These are phyloP conservation scores for Cutaneotrichosporon curvatum DNA, from an alignment of 1,284 basidiomycete genomes.

Conservation along the genomic window DNA sequence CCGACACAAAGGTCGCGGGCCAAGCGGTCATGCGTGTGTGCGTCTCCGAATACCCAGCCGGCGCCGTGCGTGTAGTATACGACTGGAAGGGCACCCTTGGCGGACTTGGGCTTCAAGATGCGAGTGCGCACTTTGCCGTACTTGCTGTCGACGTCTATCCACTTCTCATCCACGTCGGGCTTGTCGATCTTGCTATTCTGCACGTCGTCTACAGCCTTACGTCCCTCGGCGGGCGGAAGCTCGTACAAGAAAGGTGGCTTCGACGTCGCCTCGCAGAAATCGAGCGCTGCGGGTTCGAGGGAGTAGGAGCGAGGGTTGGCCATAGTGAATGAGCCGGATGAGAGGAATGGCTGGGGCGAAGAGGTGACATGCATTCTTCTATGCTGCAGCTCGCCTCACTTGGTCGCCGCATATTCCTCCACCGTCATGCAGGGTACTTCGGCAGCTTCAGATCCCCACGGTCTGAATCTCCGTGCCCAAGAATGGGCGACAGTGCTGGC, in stretches of 20 bases:
- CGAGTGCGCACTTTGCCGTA: slow-evolving; percentile 1
- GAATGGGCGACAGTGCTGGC: no score
- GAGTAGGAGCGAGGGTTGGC: slow-evolving; percentile 12
- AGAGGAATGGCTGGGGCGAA: no score
- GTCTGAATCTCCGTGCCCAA: no score
- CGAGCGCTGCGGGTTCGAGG: slow-evolving; percentile 10
- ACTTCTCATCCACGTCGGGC: slow-evolving; percentile 16
- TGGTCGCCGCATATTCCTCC: no score
- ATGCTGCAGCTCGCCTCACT: no score
- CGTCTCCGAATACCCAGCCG: slow-evolving; percentile 15
- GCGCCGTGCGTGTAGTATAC: slow-evolving; percentile 16
- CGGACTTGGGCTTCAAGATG: slow-evolving; percentile 12
- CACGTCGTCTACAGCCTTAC: slow-evolving; percentile 9
- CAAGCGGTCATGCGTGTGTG: slow-evolving; percentile 16
- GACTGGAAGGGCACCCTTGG: slow-evolving; percentile 9
- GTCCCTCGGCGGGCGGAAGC: slow-evolving; percentile 12
- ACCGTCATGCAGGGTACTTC: no score
- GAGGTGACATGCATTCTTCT: no score
- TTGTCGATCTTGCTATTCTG: slow-evolving; percentile 4
- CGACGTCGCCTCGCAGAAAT: slow-evolving; percentile 10
- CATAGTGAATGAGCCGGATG: slow-evolving; percentile 1
- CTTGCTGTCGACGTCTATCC: slow-evolving; percentile 9
- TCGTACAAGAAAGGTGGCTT: slow-evolving; percentile 12
- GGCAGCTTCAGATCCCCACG: no score
- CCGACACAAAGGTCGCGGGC: slow-evolving; percentile 13